Evolutionary conservation across 1,284 basidiomycete genomes (phyloP).

Genomic region (Afroboletus lepidellus): DNA sequence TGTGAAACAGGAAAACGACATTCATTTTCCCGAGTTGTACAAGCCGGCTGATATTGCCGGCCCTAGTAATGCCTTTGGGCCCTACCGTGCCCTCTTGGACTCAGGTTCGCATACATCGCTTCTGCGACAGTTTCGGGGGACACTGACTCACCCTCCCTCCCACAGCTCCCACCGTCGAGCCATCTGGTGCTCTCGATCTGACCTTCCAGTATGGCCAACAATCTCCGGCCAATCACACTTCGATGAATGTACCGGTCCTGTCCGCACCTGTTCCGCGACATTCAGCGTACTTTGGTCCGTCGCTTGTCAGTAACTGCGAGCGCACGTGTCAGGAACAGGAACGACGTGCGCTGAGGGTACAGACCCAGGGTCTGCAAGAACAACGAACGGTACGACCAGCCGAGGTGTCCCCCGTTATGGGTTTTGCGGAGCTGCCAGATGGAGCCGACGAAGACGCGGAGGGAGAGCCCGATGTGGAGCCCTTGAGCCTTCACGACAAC

Average conservation of each 20-base stretch:
- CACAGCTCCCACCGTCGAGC: constrained; percentile 24
- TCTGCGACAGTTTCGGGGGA: not conserved
- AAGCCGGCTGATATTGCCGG: constrained; percentile 26
- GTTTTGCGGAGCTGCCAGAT: constrained; percentile 31
- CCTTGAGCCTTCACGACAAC: constrained; percentile 28
- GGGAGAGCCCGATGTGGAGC: constrained; percentile 32
- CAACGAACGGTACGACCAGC: constrained; percentile 35
- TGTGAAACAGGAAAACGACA: constrained; percentile 34
- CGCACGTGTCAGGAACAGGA: constrained; percentile 41
- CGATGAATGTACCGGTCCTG: constrained; percentile 28
- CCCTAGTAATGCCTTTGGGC: constrained; percentile 25
- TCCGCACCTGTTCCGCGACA: constrained; percentile 36
- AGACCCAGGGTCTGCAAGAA: constrained; percentile 34
- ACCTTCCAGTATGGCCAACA: constrained; percentile 27
- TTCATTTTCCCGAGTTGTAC: constrained; percentile 28
- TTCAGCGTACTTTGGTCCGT: constrained; percentile 33
- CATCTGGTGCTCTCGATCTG: constrained; percentile 24
- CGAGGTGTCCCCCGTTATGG: constrained; percentile 34
- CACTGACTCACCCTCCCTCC: constrained; percentile 4
- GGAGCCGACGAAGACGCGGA: constrained; percentile 35
- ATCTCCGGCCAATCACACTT: constrained; percentile 16
- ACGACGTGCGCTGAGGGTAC: constrained; percentile 34
- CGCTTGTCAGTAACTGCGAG: constrained; percentile 32
- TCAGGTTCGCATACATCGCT: constrained; percentile 28
- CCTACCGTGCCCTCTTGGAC: constrained; percentile 25